Evolutionary conservation across 2,329 filamentous ascomycete genomes (phyloP).

Genomic region (Bimuria novae-zelandiae): DNA sequence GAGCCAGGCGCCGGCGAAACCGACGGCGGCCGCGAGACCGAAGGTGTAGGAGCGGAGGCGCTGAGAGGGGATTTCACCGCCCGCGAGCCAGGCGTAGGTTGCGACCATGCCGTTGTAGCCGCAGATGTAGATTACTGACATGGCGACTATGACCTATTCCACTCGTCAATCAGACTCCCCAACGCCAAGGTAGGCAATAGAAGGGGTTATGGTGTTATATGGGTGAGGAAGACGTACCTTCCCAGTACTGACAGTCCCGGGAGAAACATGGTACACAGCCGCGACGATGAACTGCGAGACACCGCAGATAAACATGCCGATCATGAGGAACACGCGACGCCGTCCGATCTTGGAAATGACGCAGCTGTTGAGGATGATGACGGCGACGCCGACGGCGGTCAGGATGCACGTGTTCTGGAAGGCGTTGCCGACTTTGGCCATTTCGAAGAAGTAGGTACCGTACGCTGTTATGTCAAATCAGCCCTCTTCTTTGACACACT

Average conservation of each 20-base stretch:
- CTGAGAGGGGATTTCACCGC: slow-evolving; percentile 63
- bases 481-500: no score
- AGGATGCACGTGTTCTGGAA: slow-evolving; percentile 64
- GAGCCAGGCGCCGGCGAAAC: slow-evolving; percentile 61
- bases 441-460: slow-evolving; percentile 42
- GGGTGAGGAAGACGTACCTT: slow-evolving; percentile 30
- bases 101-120: slow-evolving; percentile 60
- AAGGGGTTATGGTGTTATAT: no score
- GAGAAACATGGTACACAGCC: slow-evolving; percentile 56
- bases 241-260: slow-evolving; percentile 45
- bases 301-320: slow-evolving; percentile 60
- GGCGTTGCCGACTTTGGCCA: slow-evolving; percentile 44
- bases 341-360: slow-evolving; percentile 60
- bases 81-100: slow-evolving; percentile 62
- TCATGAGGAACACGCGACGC: slow-evolving; percentile 58
- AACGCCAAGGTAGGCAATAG: no score
- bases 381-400: slow-evolving; percentile 58
- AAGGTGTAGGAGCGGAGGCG: slow-evolving; percentile 63
- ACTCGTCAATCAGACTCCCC: slow-evolving; percentile 7
- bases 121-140: slow-evolving; percentile 60
- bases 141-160: slow-evolving; percentile 52
- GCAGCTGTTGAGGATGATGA: slow-evolving; percentile 58
- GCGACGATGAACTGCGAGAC: slow-evolving; percentile 60
- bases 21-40: slow-evolving; percentile 57
- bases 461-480: no score